Percentiles rank a stretch among this genome's conserved stretches.
Evolutionary conservation across 495 filamentous ascomycete genomes (phyloP).

Genomic region (Thozetella sp.): DNA sequence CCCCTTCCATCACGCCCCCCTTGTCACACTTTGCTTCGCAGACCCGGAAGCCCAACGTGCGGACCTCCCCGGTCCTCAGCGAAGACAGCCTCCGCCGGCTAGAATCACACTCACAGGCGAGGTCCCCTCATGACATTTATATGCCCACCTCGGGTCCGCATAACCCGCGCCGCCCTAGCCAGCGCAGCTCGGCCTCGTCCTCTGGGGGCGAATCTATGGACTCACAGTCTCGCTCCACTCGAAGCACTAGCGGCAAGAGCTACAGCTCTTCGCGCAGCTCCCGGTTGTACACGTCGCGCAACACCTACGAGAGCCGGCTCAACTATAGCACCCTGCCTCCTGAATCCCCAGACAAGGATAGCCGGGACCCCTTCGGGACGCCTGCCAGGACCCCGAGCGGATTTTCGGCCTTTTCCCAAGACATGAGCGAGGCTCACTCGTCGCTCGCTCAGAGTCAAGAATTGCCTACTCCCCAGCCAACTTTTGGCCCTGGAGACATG

Average conservation of each 20-base stretch:
- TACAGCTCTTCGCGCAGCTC: conserved; percentile 24
- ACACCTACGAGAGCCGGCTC: conserved; percentile 4
- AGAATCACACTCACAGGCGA: conserved; percentile 24
- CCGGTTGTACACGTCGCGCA: conserved; percentile 14
- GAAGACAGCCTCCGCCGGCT: conserved; percentile 35
- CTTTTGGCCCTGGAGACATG: conserved; percentile 38
- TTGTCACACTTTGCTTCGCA: conserved; percentile 15
- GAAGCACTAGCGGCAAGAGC: conserved; percentile 19
- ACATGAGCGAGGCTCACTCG: conserved; percentile 2
- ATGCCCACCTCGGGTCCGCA: conserved; percentile 16
- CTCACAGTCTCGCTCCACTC: conserved; percentile 21
- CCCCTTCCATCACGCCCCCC: conserved; percentile 8
- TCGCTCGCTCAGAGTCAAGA: conserved; percentile 1
- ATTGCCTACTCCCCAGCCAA: conserved; percentile 17
- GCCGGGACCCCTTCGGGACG: conserved; percentile 20
- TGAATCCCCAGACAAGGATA: conserved; percentile 12
- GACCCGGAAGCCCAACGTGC: conserved; percentile 4
- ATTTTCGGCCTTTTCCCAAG: conserved; percentile 13
- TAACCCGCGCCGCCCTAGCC: conserved; percentile 14
- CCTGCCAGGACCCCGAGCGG: conserved; percentile 27
- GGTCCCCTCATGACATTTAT: conserved; percentile 18
- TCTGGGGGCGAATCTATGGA: conserved; percentile 31
- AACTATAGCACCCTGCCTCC: conserved; percentile 15
- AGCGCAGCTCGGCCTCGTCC: conserved; percentile 32
- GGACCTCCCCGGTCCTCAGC: conserved; percentile 17